These are phyloP conservation scores for Brassica juncea DNA, from an alignment of 345 rosid species.

Conservation along the genomic window DNA sequence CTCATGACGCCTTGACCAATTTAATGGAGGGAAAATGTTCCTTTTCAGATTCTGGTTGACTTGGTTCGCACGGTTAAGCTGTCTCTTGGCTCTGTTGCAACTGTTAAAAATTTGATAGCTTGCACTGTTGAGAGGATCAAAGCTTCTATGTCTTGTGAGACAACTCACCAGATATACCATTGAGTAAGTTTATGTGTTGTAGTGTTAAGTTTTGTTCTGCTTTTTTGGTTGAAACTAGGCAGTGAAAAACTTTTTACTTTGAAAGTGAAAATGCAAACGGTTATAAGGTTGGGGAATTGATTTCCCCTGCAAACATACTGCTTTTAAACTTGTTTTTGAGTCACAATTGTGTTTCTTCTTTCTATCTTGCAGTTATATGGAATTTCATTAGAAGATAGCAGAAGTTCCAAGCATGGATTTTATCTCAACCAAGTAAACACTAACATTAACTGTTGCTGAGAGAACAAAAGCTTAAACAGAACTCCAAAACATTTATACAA, in stretches of 20 bases:
- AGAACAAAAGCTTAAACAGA: not conserved
- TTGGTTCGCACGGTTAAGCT: constrained; percentile 87
- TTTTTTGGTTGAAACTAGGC: no score
- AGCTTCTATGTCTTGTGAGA: constrained; percentile 66
- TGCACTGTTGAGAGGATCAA: constrained; percentile 92
- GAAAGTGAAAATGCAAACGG: no score
- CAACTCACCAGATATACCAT: no score
- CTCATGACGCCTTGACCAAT: not conserved
- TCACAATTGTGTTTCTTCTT: constrained; percentile 15
- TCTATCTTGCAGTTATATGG: constrained; percentile 7
- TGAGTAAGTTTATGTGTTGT: no score
- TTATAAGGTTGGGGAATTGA: no score
- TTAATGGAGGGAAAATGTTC: constrained; percentile 41
- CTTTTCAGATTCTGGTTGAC: constrained; percentile 91
- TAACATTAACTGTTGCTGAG: not conserved
- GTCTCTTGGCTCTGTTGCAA: constrained; percentile 87
- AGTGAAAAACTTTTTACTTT: no score
- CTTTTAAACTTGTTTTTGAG: constrained; percentile 1
- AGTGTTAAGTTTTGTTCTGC: no score
- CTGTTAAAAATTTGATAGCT: constrained; percentile 82
- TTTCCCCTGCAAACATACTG: no score
- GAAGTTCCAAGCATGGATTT: not conserved
- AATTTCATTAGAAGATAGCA: not conserved
- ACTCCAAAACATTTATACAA: no score
- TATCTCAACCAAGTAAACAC: constrained; percentile 2